These are phyloP conservation scores for Candida ipomoeae DNA, from an alignment of 805 yeast species.

Conservation along the genomic window DNA sequence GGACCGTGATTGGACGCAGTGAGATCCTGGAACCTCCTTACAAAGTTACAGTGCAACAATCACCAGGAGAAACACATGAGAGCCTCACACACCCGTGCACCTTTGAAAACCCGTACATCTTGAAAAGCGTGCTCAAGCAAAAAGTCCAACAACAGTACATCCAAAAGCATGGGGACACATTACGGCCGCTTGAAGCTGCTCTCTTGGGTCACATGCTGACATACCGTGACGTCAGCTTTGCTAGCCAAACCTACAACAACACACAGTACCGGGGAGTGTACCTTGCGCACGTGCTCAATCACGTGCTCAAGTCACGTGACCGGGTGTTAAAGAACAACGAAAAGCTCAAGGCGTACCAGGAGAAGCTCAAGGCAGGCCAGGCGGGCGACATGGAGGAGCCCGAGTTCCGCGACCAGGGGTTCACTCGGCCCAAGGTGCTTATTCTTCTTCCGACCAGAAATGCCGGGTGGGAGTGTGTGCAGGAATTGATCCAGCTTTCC, in stretches of 20 bases:
- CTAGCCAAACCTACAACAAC: slow-evolving; percentile 49
- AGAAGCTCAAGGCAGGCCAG: slow-evolving; percentile 32
- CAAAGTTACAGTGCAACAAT: slow-evolving; percentile 28
- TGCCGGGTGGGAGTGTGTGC: slow-evolving; percentile 65
- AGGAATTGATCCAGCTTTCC: slow-evolving; percentile 55
- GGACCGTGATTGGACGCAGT: slow-evolving; percentile 24
- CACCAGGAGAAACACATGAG: slow-evolving; percentile 23
- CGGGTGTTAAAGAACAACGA: slow-evolving; percentile 73
- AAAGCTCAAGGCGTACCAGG: slow-evolving; percentile 44
- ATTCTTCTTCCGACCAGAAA: slow-evolving; percentile 82
- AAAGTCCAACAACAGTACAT: slow-evolving; percentile 24
- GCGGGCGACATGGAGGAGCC: slow-evolving; percentile 39
- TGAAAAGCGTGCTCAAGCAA: slow-evolving; percentile 22
- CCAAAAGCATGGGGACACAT: slow-evolving; percentile 11
- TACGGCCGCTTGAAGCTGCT: slow-evolving; percentile 40
- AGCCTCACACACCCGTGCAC: background rate
- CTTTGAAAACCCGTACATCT: slow-evolving; percentile 5
- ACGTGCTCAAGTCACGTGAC: slow-evolving; percentile 82
- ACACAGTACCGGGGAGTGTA: slow-evolving; percentile 59
- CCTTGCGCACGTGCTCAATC: slow-evolving; percentile 72
- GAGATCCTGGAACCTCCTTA: slow-evolving; percentile 22
- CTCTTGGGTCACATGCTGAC: slow-evolving; percentile 63
- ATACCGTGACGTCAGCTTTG: slow-evolving; percentile 68
- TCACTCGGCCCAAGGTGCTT: slow-evolving; percentile 85
- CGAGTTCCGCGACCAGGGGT: slow-evolving; percentile 89